phyloP scores from a whole-genome alignment of 257 asterid species.

The Lantana camara region DNA sequence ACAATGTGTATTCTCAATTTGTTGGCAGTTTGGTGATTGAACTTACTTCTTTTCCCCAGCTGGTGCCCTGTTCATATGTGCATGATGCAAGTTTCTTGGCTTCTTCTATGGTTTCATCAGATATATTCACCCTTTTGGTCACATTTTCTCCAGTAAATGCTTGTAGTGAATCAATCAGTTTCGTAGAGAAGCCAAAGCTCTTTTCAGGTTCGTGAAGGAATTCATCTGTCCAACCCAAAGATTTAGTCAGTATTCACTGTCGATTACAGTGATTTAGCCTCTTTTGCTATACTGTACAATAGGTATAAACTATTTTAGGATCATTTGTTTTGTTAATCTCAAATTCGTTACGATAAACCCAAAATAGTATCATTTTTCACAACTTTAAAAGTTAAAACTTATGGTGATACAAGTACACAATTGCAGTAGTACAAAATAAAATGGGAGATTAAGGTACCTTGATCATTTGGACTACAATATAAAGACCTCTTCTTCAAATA shows the following conservation, averaged over 20 bases:
- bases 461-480: slow-evolving; percentile 47
- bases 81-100: slow-evolving; percentile 72
- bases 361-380: too few species aligned
- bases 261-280: too few species aligned
- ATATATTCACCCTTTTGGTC: slow-evolving; percentile 12
- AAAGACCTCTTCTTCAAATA: slow-evolving; percentile 67
- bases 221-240: slow-evolving; percentile 43
- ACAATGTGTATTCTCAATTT: not conserved
- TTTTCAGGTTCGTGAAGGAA: slow-evolving; percentile 43
- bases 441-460: slow-evolving; percentile 43
- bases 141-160: slow-evolving; percentile 31
- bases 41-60: slow-evolving; percentile 77
- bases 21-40: not conserved
- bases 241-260: too few species aligned
- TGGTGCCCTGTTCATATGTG: slow-evolving; percentile 62
- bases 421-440: not conserved
- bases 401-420: too few species aligned
- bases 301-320: not conserved
- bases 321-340: too few species aligned
- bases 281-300: not conserved
- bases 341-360: too few species aligned
- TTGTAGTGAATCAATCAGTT: slow-evolving; percentile 52
- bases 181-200: slow-evolving; percentile 51
- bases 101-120: slow-evolving; percentile 47
- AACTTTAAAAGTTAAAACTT: too few species aligned